Evolutionary conservation across 352 stramenopile genomes (phyloP), one percentile per base, ranked within the genome.

Genomic region (Phytopythium mirpurense): DNA sequence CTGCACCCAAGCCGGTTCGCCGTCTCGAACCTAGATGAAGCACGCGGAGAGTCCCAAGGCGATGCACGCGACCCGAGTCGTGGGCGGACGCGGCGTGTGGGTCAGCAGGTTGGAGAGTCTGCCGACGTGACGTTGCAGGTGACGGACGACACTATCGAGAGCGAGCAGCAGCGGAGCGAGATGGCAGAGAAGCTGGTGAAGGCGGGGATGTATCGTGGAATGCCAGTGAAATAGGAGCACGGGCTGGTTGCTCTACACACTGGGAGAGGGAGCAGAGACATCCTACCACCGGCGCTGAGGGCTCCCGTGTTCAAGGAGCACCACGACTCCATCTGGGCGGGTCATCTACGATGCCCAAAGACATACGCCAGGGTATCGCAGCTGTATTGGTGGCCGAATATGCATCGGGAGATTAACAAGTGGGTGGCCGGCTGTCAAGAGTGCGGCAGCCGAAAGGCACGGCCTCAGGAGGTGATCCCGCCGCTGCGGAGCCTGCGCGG

Each of bases 401-500:
- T 64, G 21, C 29, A 21, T n/a, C 12, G 42, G 16, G 21, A 51
- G 9, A 35, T 54, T n/a, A 3, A 8, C 0, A 8, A 37, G 0
- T 65, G 52, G 57, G 27, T 48, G 21, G 18, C 1, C 2, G 51
- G 27, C 15, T 64, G 40, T 31, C 26, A 34, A 10, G 43, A 49
- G 29, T 62, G 46, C 36, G 58, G 40, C 1, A 62, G 47, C 8
- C 19, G 61, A 0, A 64, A 68, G 37, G 52, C 36, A 0, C 21
- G 56, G 15, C 56, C 61, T 2, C 7, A 24, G 0, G 15, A 52
- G 19, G 32, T 62, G 5, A 54, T 62, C 1, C 61, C 61, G 8
- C 56, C 61, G 18, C 26, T 68, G 24, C n/a, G 56, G 23, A 68
- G 56, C 21, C 18, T 62, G 10, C 12, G 38, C 4, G 57, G 58